Base-by-base conservation (phyloP, 192 early-diverging fungal species). In the Diversispora epigaea region DNA sequence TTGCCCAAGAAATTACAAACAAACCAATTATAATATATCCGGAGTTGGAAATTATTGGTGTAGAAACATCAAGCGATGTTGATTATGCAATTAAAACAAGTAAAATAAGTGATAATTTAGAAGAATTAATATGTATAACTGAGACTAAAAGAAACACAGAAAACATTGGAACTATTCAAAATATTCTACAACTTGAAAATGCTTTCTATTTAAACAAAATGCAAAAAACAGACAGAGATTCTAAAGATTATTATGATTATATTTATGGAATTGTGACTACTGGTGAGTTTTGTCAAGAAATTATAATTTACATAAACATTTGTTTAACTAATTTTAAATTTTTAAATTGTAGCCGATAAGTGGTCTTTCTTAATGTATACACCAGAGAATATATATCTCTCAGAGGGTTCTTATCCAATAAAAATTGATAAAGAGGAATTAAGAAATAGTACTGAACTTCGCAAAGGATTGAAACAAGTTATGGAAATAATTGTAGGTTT, bases 401-500 rank as follows among this genome's bases (percentile, higher is more conserved):
- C 49, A 6, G 49, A 50, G 1, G 6, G 4, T 4, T n/a, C n/a
- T n/a, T 50, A 50, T 50, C 49, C 14, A 2, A 50, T 50, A 5
- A 50, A 2, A 50, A 12, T 14, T 32, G 25, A 2, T 32, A 32
- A 32, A 1, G 2, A 32, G 25, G n/a, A 4, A 4, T n/a, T 63
- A 3, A 43, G 17, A 12, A 4, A 63, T 63, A 7, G 41, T 21
- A 19, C 45, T 6, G 21, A 47, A 49, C 50, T 68, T 32, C n/a
- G 1, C 0, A 25, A 50, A 32, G 45, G 7, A 12, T n/a, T 68
- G 15, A 68, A 49, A 68, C 52, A 47, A 14, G 45, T 68, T 15
- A 52, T 68, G 50, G n/a, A 68, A 8, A n/a, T 68, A 25, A 68
- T 68, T 41, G 47, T 68, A 7, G 67, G 67, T 15, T 68, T 68